Base-by-base conservation (phyloP, 2,329 filamentous ascomycete species). In the Pyricularia pennisetigena region DNA sequence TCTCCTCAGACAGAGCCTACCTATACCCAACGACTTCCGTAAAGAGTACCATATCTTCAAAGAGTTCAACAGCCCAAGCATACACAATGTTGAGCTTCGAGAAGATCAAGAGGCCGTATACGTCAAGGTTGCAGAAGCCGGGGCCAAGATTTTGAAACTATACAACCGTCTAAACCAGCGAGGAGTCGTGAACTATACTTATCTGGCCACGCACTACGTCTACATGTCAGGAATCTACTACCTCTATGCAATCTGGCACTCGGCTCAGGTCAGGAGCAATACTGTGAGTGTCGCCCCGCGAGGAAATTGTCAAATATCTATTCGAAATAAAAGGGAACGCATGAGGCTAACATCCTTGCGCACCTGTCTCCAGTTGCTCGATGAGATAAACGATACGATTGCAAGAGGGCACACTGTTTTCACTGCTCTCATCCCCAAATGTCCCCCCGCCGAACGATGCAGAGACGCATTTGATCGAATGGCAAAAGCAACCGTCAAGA, bases 181-280 rank as follows among this genome's bases (percentile, higher is more conserved):
- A 69, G 90, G 93, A 67, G 84, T 97, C 59, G 94, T 98, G 68
- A 98, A 97, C 78, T 97, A 97, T 76, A 98, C 94, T 0, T 98
- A 96, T 77, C 81, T 98, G 68, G 94, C 95, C 1, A 97, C 95
- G 0, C 94, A 98, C 76, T 94, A 98, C 78, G 83, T 98, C 7
- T 98, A 98, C 80, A 97, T 97, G 91, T 94, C 94, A 30, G 94
- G 94, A 79, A 90, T 98, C 69, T 97, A 94, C 28, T 98, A 97
- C 77, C 84, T 98, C 2, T 98, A 97, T 78, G 94, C 95, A 24
- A 95, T 98, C 69, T 98, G 94, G 94, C 94, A 98, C 78, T 97
- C 94, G 12, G 88, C 92, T 6, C 86, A 92, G 68, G 94, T 98
- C 66, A 87, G 94, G 73, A 93, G 90, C 76, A 88, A 92, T 68